Evolutionary conservation across 305 asterid genomes (phyloP).

Genomic region (Fraxinus dipetala): DNA sequence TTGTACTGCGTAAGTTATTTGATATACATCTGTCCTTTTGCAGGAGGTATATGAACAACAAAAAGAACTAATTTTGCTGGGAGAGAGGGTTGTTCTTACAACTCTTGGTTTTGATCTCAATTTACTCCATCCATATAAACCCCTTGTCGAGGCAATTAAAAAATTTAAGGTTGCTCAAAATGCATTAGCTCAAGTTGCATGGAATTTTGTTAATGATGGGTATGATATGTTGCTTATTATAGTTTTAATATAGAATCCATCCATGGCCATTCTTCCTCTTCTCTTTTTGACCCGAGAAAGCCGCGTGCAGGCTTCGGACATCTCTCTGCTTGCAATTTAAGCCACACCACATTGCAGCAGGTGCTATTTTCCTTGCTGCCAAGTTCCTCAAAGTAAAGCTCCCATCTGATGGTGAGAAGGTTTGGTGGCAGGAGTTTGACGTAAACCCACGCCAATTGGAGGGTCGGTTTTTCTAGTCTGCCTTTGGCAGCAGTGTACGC

Average conservation of each 20-base stretch:
- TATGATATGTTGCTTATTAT: conserved; percentile 43
- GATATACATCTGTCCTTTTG: conserved; percentile 19
- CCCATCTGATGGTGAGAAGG: conserved; percentile 25
- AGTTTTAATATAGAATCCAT: conserved; percentile 37
- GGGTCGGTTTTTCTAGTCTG: conserved; percentile 66
- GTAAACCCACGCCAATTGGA: conserved; percentile 99
- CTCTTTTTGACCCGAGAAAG: conserved; percentile 77
- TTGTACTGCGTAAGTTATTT: neutral
- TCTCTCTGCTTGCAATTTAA: conserved; percentile 97
- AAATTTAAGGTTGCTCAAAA: conserved; percentile 95
- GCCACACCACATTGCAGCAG: conserved; percentile 57
- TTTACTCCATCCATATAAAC: conserved; percentile 90
- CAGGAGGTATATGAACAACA: conserved; percentile 96
- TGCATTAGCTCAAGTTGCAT: conserved; percentile 97
- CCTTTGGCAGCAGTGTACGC: conserved; percentile 25
- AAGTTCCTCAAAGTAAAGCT: conserved; percentile 30
- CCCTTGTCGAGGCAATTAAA: conserved; percentile 97
- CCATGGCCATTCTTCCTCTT: conserved; percentile 56
- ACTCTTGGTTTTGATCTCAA: conserved; percentile 93
- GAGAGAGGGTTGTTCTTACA: conserved; percentile 88
- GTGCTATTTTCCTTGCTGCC: conserved; percentile 30
- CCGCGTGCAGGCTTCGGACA: conserved; percentile 96
- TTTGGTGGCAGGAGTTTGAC: conserved; percentile 62
- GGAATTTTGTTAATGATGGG: conserved; percentile 99
- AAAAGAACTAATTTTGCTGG: conserved; percentile 78